These are phyloP conservation scores for Pittosporum tobira DNA, from an alignment of 129 eudicot genomes.

Conservation along the genomic window DNA sequence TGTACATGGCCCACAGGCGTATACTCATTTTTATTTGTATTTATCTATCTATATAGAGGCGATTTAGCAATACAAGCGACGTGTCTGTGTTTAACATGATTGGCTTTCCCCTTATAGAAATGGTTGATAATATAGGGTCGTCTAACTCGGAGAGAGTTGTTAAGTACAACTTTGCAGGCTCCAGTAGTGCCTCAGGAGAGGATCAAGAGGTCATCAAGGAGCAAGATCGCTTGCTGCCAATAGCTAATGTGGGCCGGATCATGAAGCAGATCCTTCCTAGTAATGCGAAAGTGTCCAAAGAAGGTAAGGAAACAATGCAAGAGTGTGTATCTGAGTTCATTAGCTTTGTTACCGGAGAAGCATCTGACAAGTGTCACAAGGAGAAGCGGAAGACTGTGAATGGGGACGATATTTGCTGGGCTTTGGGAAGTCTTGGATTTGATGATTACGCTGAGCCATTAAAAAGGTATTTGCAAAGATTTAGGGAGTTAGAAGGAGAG, in stretches of 20 bases:
- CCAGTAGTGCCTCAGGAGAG: slow-evolving; percentile 16
- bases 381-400: slow-evolving; percentile 87
- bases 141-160: slow-evolving; percentile 20
- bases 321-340: slow-evolving; percentile 90
- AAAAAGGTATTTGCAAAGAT: slow-evolving; percentile 54
- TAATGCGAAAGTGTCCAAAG: slow-evolving; percentile 72
- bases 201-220: slow-evolving; percentile 35
- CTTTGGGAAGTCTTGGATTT: slow-evolving; percentile 67
- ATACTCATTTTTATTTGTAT: not conserved
- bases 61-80: slow-evolving; percentile 30
- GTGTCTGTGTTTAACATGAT: slow-evolving; percentile 58
- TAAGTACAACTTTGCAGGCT: slow-evolving; percentile 25
- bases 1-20: not conserved
- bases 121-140: slow-evolving; percentile 39
- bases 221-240: slow-evolving; percentile 59
- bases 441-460: slow-evolving; percentile 54
- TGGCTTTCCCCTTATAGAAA: slow-evolving; percentile 31
- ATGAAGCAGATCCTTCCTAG: slow-evolving; percentile 74
- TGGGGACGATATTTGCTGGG: slow-evolving; percentile 95
- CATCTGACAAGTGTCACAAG: slow-evolving; percentile 75
- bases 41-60: slow-evolving; percentile 8
- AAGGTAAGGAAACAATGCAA: slow-evolving; percentile 84
- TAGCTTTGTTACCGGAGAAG: slow-evolving; percentile 86
- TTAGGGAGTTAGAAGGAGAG: slow-evolving; percentile 60
- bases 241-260: slow-evolving; percentile 79